Base-by-base conservation (phyloP, 2,329 filamentous ascomycete species). In the Trichophyton verrucosum region DNA sequence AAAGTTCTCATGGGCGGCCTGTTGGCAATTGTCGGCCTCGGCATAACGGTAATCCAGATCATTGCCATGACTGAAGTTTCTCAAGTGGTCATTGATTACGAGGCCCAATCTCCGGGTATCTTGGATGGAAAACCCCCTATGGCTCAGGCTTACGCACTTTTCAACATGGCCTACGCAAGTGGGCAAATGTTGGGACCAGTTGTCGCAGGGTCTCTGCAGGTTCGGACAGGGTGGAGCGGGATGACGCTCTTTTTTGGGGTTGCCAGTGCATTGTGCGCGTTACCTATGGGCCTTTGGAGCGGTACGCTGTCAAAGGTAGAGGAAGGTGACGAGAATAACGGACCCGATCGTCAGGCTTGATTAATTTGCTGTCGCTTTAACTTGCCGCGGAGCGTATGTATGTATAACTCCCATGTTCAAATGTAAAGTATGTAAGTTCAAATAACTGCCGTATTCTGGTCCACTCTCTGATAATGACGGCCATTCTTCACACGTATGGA, bases 1-100 rank as follows among this genome's bases (percentile, higher is more conserved):
- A 72, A 80, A 20, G 69, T 76, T 13, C 22, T 55, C 11, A 13
- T 55, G 49, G 49, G 22, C 13, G 11, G 9, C 8, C 22, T 55
- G 11, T 55, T 55, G 15, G 49, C 49, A 11, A 3, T 55, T 55
- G 11, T 55, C 11, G 49, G 49, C 8, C 22, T 33, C 20, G 22
- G 49, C 3, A 51, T 13, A 62, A 69, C 60, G 64, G 13, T 63
- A 61, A 38, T 44, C 47, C 55, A 61, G 51, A 42, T 33, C 38
- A 44, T 58, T n/a, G 42, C 17, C 9, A 6, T 56, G 3, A 56
- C 22, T 44, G 33, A 55, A 38, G 20, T 20, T 36, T 40, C 80
- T 3, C 72, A 74, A 9, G 75, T 85, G 0, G 76, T 85, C 1
- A 77, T 82, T 63, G 77, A 75, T 47, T 85, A 82, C 65, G 77